Evolutionary conservation across 306 rosid genomes (phyloP).

Genomic region (Carpinus viminea): DNA sequence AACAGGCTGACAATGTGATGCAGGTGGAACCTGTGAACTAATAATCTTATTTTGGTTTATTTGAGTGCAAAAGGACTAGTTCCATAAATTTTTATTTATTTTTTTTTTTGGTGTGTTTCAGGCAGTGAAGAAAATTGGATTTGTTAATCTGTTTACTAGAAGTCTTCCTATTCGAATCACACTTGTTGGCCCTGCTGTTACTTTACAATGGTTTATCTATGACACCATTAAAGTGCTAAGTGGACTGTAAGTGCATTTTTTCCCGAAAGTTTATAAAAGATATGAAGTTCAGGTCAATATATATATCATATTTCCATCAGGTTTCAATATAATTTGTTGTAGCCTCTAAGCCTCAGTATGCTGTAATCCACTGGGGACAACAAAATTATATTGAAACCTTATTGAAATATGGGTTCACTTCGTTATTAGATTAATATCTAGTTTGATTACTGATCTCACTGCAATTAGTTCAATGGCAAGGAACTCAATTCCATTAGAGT

Average conservation of each 20-base stretch:
- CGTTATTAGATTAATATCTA: background rate
- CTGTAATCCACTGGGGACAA: background rate
- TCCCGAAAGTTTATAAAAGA: background rate
- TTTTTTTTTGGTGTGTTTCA: conserved; percentile 25
- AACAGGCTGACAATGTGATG: conserved; percentile 54
- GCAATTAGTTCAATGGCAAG: background rate
- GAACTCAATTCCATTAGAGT: background rate
- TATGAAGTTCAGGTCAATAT: background rate
- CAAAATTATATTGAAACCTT: background rate
- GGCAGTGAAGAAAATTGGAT: conserved; percentile 88
- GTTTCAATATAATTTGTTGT: background rate
- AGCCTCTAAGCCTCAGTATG: background rate
- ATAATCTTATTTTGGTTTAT: conserved; percentile 14
- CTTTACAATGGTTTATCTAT: conserved; percentile 93
- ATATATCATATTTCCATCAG: too few species aligned
- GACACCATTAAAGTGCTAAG: conserved; percentile 80
- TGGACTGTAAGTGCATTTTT: conserved; percentile 70
- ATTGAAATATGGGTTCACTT: background rate
- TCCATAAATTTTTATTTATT: background rate
- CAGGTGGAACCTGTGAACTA: conserved; percentile 44
- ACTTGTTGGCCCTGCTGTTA: conserved; percentile 82
- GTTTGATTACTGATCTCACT: background rate
- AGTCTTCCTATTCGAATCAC: conserved; percentile 85
- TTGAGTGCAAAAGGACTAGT: background rate
- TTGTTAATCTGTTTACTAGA: conserved; percentile 73